A percentile compares a stretch with the other conserved stretches of the same genome.
phyloP scores from a whole-genome alignment of 2,329 filamentous ascomycete species.

The Onygena corvina region DNA sequence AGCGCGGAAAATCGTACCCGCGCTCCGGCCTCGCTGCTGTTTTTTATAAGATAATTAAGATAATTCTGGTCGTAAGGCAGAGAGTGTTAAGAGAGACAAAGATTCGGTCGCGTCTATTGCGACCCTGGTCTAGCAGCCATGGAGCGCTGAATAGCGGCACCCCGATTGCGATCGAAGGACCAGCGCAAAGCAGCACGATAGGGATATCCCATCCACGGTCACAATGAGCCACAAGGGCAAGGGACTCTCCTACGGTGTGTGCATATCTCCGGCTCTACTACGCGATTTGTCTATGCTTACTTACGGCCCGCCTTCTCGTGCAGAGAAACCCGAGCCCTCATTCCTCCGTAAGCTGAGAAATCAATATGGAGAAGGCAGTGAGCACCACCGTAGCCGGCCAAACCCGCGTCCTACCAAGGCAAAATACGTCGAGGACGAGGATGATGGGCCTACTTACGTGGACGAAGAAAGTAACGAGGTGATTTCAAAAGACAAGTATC shows the following conservation, averaged over 20 bases:
- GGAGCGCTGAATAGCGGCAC: background rate
- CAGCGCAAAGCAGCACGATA: background rate
- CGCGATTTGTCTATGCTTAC: background rate
- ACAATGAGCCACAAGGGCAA: conserved; percentile 18
- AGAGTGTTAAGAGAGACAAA: too few relatives aligned
- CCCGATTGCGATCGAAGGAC: background rate
- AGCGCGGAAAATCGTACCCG: conserved; percentile 10
- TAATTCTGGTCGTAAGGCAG: too few relatives aligned
- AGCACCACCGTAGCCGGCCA: conserved; percentile 28
- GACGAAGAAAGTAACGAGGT: conserved; percentile 35
- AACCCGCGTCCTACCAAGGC: conserved; percentile 27
- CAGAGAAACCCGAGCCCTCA: conserved; percentile 32
- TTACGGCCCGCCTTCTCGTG: background rate
- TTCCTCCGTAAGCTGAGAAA: conserved; percentile 33
- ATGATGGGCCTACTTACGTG: conserved; percentile 35
- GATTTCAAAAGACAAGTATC: conserved; percentile 35
- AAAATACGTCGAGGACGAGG: conserved; percentile 28
- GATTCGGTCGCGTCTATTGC: too few relatives aligned
- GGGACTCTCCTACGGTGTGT: conserved; percentile 33
- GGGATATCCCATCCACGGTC: background rate
- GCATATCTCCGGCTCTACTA: background rate
- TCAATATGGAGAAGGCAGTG: conserved; percentile 26
- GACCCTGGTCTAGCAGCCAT: background rate
- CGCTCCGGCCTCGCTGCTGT: conserved; percentile 7
- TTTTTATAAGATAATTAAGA: too few relatives aligned